phyloP scores from a whole-genome alignment of 805 yeast genomes.

The Metschnikowia kofuensis region DNA sequence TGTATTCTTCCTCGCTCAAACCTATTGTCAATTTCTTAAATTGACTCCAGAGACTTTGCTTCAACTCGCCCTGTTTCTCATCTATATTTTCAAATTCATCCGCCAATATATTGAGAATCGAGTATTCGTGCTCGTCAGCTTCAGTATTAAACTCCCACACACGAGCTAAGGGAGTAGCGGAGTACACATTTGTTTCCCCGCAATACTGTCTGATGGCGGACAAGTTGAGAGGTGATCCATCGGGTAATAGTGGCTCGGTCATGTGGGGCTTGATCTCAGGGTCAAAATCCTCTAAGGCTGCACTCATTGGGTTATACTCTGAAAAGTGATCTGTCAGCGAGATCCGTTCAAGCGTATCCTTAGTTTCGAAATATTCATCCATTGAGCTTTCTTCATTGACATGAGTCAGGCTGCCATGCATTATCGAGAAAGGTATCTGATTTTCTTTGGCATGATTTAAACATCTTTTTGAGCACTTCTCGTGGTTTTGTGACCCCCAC shows the following conservation, averaged over 20 bases:
- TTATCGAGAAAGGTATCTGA: neutral
- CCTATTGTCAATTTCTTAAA: constrained; percentile 11
- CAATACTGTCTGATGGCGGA: constrained; percentile 8
- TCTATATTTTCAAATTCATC: constrained; percentile 16
- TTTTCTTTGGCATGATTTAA: neutral
- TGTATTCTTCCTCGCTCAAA: constrained; percentile 15
- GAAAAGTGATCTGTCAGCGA: neutral
- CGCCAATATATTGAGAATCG: constrained; percentile 14
- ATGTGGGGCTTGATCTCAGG: constrained; percentile 16
- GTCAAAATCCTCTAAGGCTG: constrained; percentile 11
- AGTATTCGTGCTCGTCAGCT: constrained; percentile 12
- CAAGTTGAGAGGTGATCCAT: constrained; percentile 14
- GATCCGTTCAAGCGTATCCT: constrained; percentile 2
- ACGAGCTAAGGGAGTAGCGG: constrained; percentile 18
- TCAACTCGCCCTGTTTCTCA: neutral
- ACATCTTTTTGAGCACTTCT: neutral
- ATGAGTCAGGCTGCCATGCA: neutral
- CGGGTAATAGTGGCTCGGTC: constrained; percentile 16
- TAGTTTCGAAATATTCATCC: constrained; percentile 16
- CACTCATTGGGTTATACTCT: constrained; percentile 7
- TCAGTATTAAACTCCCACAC: constrained; percentile 12
- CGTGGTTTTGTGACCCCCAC: constrained; percentile 2
- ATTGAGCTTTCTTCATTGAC: constrained; percentile 10
- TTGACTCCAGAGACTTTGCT: constrained; percentile 8
- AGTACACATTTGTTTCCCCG: constrained; percentile 9